These are phyloP conservation scores for Arthrobotrys pseudoclavata DNA, from an alignment of 2,329 filamentous ascomycete species.

Conservation along the genomic window DNA sequence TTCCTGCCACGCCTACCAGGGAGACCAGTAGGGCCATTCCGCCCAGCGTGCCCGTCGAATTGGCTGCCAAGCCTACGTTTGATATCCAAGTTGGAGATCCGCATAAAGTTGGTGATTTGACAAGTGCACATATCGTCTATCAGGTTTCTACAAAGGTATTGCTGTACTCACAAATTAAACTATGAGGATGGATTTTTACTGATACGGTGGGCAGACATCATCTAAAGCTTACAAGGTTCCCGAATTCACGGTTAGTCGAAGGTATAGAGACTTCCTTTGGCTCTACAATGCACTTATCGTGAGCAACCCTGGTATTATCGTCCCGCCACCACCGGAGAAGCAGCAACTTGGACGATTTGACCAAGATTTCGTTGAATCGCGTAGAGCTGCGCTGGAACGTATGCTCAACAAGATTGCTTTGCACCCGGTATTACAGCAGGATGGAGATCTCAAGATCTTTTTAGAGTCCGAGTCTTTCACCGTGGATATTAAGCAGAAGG, in stretches of 20 bases:
- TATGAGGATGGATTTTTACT: slow-evolving; percentile 3
- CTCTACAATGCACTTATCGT: slow-evolving; percentile 93
- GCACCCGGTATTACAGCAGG: slow-evolving; percentile 91
- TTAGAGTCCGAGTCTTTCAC: slow-evolving; percentile 96
- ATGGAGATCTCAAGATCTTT: slow-evolving; percentile 94
- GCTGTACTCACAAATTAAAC: not conserved
- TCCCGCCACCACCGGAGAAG: slow-evolving; percentile 96
- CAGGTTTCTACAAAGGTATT: slow-evolving; percentile 89
- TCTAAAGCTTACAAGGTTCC: slow-evolving; percentile 95
- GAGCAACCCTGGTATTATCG: slow-evolving; percentile 94
- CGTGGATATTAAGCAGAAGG: slow-evolving; percentile 97
- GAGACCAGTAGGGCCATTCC: slow-evolving; percentile 71
- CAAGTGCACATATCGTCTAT: slow-evolving; percentile 97
- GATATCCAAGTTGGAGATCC: slow-evolving; percentile 93
- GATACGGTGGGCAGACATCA: slow-evolving; percentile 75
- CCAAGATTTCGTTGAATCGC: slow-evolving; percentile 93
- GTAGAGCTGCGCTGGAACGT: slow-evolving; percentile 90
- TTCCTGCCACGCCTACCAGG: slow-evolving; percentile 69
- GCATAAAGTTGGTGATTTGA: slow-evolving; percentile 96
- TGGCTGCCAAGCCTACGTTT: slow-evolving; percentile 92
- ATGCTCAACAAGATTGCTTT: slow-evolving; percentile 97
- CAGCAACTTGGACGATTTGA: slow-evolving; percentile 97
- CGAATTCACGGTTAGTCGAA: slow-evolving; percentile 91
- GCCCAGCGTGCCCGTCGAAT: slow-evolving; percentile 90
- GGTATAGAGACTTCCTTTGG: slow-evolving; percentile 98